Evolutionary conservation across 495 filamentous ascomycete genomes (phyloP).

Genomic region (Melanomma pulvis-pyrius): DNA sequence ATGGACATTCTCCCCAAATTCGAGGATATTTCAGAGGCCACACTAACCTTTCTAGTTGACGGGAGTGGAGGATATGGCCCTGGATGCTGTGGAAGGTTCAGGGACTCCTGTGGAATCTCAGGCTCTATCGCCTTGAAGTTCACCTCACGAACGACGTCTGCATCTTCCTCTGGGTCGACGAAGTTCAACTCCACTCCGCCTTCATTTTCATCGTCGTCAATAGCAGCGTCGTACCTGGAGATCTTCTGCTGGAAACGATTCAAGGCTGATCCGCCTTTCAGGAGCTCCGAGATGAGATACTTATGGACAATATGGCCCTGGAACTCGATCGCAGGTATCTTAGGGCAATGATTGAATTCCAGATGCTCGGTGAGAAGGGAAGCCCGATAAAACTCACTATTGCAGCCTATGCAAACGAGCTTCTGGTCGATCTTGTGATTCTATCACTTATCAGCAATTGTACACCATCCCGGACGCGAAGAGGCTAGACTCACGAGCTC

Average conservation of each 20-base stretch:
- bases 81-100: background rate
- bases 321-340: constrained; percentile 43
- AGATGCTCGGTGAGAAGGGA: constrained; percentile 54
- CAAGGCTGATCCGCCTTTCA: constrained; percentile 22
- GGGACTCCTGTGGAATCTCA: background rate
- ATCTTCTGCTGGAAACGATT: constrained; percentile 14
- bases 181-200: constrained; percentile 21
- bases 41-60: background rate
- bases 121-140: constrained; percentile 7
- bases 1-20: background rate
- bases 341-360: constrained; percentile 51
- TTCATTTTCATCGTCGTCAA: constrained; percentile 21
- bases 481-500: constrained; percentile 45
- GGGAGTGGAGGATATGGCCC: constrained; percentile 17
- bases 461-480: background rate
- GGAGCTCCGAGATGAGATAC: constrained; percentile 42
- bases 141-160: background rate
- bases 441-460: constrained; percentile 16
- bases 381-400: constrained; percentile 49
- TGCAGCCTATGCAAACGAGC: constrained; percentile 54
- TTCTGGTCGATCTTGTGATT: constrained; percentile 50
- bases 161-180: background rate
- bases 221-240: constrained; percentile 22
- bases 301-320: constrained; percentile 48
- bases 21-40: background rate